Evolutionary conservation across 441 rosid genomes (phyloP).

Genomic region (Syzygium syzygioides): DNA sequence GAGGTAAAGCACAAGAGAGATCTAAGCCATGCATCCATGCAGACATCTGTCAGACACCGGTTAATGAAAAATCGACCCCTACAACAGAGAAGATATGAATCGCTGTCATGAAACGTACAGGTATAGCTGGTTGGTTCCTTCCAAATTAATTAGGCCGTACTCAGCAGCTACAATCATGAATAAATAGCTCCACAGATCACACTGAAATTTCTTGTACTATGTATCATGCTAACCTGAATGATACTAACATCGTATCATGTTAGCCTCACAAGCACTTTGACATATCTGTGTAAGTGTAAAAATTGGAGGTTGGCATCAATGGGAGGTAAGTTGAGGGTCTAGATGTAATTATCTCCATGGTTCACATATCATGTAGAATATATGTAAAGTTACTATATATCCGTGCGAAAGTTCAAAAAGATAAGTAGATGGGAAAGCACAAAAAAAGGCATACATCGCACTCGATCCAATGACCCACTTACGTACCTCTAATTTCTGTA

Average conservation of each 20-base stretch:
- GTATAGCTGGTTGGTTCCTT: not conserved
- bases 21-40: not conserved
- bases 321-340: not conserved
- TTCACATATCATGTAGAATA: not conserved
- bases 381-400: not conserved
- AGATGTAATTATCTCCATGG: not conserved
- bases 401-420: not conserved
- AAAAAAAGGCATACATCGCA: not conserved
- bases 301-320: not conserved
- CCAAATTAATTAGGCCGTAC: not conserved
- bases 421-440: not conserved
- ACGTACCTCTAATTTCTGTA: not conserved
- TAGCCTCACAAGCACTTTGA: not conserved
- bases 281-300: not conserved
- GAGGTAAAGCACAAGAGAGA: not conserved
- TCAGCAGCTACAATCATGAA: not conserved
- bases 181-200: not conserved
- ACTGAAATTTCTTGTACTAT: not conserved
- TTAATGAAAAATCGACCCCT: not conserved
- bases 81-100: not conserved
- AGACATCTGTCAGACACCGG: not conserved
- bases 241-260: not conserved
- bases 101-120: not conserved
- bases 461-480: not conserved
- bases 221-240: not conserved